Evolutionary conservation across 1,284 basidiomycete species (phyloP), one percentile per base, ranked within the genome.

Genomic region (Tylopilus orsonianus): DNA sequence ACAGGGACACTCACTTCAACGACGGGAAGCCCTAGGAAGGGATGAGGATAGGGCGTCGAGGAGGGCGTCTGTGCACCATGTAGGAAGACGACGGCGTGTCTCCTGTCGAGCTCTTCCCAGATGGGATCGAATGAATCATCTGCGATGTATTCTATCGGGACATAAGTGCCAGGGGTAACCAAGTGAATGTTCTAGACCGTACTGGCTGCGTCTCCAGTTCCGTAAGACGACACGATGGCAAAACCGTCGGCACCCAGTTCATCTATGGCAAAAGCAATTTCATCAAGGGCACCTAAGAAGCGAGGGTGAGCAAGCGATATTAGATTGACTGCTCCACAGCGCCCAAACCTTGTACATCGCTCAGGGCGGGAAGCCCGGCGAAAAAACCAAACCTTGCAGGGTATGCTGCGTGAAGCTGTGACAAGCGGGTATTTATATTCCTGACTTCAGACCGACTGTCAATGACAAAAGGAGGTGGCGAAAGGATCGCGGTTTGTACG

Each of bases 61-160:
- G 82, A 80, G 6, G 80, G 75, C 6, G 75, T 76, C 60, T 85
- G 83, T 22, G 79, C 73, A 27, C 87, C 85, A 62, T 89, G 87
- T 24, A 89, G 66, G 59, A 87, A 85, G 19, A 87, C 80, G 22
- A 81, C 73, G 3, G 80, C 75, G 14, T 67, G 56, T 33, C 85
- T 74, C 48, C 65, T 68, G 58, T 87, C 53, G 22, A 88, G 73
- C 58, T 84, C 84, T 33, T 74, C 72, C 85, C 85, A 88, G 48
- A 88, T 71, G 8, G 75, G 70, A 51, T 84, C 79, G 56, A 80
- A 87, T 12, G 57, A 54, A 52, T 81, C 75, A 56, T 87, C 74
- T 12, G 80, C 86, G 26, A 87, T 63, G 61, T 87, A 87, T 50
- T 67, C 85, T 87, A 44, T 54, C 23, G 18, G 32, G 29, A 41